Evolutionary conservation across 106 monocot genomes (phyloP).

Genomic region (Dioscorea alata): DNA sequence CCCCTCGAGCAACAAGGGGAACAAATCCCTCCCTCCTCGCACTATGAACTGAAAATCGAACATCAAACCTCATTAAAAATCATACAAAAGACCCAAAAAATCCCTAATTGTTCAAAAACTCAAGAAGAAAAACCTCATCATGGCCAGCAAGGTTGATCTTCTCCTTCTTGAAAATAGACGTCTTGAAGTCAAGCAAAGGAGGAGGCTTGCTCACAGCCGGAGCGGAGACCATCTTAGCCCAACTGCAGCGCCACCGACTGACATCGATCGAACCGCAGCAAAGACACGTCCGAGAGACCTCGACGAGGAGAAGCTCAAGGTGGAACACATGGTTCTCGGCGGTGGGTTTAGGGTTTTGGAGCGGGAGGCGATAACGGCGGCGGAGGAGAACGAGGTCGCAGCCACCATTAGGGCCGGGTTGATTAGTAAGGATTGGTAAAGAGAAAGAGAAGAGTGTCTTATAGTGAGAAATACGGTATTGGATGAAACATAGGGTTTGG

Average conservation of each 20-base stretch:
- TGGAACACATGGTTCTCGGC: not conserved
- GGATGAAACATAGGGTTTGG: not conserved
- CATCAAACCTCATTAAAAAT: not conserved
- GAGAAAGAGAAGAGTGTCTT: not conserved
- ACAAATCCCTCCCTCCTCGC: slow-evolving; percentile 86
- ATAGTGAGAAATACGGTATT: not conserved
- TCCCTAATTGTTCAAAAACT: not conserved
- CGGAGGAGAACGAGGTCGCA: slow-evolving; percentile 18
- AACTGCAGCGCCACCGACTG: slow-evolving; percentile 15
- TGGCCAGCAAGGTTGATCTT: slow-evolving; percentile 81
- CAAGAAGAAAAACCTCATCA: slow-evolving; percentile 49
- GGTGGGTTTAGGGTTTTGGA: slow-evolving; percentile 18
- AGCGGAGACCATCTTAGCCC: slow-evolving; percentile 43
- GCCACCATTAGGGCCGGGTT: slow-evolving; percentile 15
- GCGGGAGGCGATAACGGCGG: not conserved
- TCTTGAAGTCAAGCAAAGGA: slow-evolving; percentile 74
- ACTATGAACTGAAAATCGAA: slow-evolving; percentile 60
- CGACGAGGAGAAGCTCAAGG: slow-evolving; percentile 18
- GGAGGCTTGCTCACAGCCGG: slow-evolving; percentile 34
- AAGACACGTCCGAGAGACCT: slow-evolving; percentile 10
- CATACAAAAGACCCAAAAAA: not conserved
- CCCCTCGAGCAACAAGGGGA: slow-evolving; percentile 69
- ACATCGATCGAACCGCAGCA: not conserved
- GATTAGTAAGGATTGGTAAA: no score
- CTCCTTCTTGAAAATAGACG: slow-evolving; percentile 91